Evolutionary conservation across 106 monocot genomes (phyloP), one percentile per base, ranked within the genome.

Genomic region (Amphibolis antarctica): DNA sequence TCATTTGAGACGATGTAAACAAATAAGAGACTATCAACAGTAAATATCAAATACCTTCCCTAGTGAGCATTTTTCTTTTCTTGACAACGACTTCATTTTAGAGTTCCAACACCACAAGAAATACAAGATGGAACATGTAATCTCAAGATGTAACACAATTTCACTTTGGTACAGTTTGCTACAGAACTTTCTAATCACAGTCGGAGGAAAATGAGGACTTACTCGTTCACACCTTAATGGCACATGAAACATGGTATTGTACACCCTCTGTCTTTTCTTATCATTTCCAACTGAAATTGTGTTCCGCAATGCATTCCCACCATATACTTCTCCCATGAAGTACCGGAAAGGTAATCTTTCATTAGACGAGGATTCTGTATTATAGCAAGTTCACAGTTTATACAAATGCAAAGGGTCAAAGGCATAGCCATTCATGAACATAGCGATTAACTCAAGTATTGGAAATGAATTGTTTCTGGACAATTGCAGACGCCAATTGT

Each of bases 221-320:
- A 96, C 94, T 86, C 83, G 72, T 82, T 96, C 94, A 69, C 94
- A 96, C 80, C 89, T 83, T 79, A 83, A 68, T 46, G 94, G 94
- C 44, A 96, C 81, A 74, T 89, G 83, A 71, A 96, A 96, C 86
- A 96, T 86, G 42, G 89, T 89, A 61, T 96, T 86, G 51, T 96
- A 96, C 53, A 96, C 94, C 58, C 79, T 70, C 44, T 96, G 94
- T 24, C 94, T 69, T 68, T 96, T 86, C 76, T 86, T 89, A 28
- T 86, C 94, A 74, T 89, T 96, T 46, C 94, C 94, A 20, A 69
- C 86, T 49, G 94, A 77, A 59, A 89, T 84, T 50, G 94, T 89
- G 79, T 83, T 82, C 69, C 89, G 72, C 49, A 96, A 77, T 21
- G 89, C 65, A 74, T 80, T 96, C n/a, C 89, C 94, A 82, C 76